These are phyloP conservation scores for Lyophyllum atratum DNA, from an alignment of 768 basidiomycete species.

Conservation along the genomic window DNA sequence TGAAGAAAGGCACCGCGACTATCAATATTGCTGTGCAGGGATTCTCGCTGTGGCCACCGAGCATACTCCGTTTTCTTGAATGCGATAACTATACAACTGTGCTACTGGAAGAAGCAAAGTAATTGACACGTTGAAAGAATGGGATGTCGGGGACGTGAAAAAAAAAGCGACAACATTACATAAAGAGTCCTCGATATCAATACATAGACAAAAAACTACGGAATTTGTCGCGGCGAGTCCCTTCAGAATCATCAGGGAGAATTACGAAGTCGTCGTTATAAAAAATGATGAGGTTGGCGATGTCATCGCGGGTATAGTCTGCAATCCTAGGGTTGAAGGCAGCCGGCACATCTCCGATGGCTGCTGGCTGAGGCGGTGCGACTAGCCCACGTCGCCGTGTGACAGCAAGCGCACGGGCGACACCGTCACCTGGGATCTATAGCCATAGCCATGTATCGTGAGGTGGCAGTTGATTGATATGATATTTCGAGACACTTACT, in stretches of 20 bases:
- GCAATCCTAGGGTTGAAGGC: constrained; percentile 12
- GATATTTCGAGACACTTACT: not conserved
- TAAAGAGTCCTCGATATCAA: too few relatives aligned
- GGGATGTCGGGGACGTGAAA: too few relatives aligned
- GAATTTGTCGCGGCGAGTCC: constrained; percentile 9
- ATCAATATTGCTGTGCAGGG: too few relatives aligned
- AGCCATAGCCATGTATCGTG: not conserved
- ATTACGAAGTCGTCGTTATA: constrained; percentile 21
- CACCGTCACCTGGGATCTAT: constrained; percentile 8
- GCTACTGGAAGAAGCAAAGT: too few relatives aligned
- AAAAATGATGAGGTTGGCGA: constrained; percentile 16
- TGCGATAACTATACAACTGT: too few relatives aligned
- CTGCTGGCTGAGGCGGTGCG: constrained; percentile 5
- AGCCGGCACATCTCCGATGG: constrained; percentile 9
- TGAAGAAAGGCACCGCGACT: too few relatives aligned
- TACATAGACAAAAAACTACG: not conserved
- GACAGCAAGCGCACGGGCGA: not conserved
- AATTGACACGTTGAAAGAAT: too few relatives aligned
- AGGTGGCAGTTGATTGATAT: too few relatives aligned
- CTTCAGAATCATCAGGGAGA: constrained; percentile 7
- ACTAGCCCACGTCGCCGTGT: not conserved
- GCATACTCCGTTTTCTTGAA: too few relatives aligned
- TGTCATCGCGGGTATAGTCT: constrained; percentile 11
- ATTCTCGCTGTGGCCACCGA: too few relatives aligned
- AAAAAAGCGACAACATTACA: too few relatives aligned